Evolutionary conservation across 73 alveolate genomes (phyloP), one percentile per base, ranked within the genome.

Genomic region (Breviolum minutum): DNA sequence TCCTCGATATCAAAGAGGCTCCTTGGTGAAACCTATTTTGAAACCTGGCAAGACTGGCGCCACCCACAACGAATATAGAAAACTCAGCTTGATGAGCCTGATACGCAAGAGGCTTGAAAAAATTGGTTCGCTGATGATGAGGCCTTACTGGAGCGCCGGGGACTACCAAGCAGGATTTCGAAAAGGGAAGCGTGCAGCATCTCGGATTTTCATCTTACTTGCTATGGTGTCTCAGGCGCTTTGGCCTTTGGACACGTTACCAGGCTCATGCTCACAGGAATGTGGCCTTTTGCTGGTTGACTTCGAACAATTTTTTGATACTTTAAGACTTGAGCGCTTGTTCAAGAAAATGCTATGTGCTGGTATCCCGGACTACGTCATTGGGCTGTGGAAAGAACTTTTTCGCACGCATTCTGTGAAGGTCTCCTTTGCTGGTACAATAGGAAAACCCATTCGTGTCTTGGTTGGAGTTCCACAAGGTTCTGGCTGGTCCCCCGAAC

Each of bases 371-470:
- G 11, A 80, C 22, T 80, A 24, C 48, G 88, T 40, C 69, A 80
- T 80, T 8, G 69, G 29, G 7, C 88, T 80, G 6, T 30, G 88
- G 69, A 80, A 80, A 40, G 69, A 80, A 40, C 70, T 80, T 7
- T 6, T 80, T 80, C 88, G 69, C 29, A 80, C 88, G 6, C 88
- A 80, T 16, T 80, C 88, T 30, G 88, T 80, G 60, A 80, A 80
- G 48, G 29, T 80, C 27, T 30, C 8, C 29, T 80, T 40, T 40
- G 29, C 24, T 40, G n/a, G 70, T 8, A 7, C 27, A 7, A 6
- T 30, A 40, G 88, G 88, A 8, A 30, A 80, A 16, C 70, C 88
- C 19, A 40, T 80, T 27, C 6, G 16, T 16, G 69, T 80, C 2
- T 5, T 80, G n/a, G 88, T 80, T 8, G 88, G 88, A 2, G 17